Evolutionary conservation across 352 stramenopile species (phyloP), one percentile per base, ranked within the genome.

Genomic region (Pythium brassicae): DNA sequence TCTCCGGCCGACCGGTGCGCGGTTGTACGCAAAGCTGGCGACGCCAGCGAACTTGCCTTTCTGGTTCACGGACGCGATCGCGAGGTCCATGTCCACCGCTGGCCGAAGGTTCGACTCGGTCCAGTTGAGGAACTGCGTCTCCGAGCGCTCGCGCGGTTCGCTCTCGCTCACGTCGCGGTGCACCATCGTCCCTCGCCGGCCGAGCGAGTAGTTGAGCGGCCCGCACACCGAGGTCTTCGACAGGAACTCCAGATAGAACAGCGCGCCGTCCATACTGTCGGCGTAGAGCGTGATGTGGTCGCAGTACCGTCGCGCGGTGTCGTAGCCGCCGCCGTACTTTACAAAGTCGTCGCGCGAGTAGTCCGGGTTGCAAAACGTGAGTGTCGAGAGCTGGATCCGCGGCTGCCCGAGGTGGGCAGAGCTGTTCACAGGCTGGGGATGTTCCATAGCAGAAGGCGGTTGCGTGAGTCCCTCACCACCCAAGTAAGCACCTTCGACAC

Each of bases 281-380:
- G 78, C 84, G 29, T 92, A 83, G 0, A 96, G 53, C 20, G 84
- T 94, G 40, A 96, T 85, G 42, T 77, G 69, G 22, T 68, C 59
- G 50, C 73, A 86, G 27, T 90, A 82, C 23, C 66, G 69, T 11
- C 76, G 78, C 10, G 83, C 65, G 2, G 68, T 63, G 29, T 77
- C 67, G 53, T 90, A 95, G 0, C 57, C 68, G 46, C 76, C 76
- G 15, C 68, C 76, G 40, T 74, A 69, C 32, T 83, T 68, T 2
- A 73, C 64, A 55, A 94, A 95, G 37, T 81, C 74, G 22, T 75
- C 59, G 12, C 83, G 61, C 9, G 83, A 71, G 55, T 90, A 95
- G 59, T 94, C 84, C 4, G 84, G 80, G 45, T 95, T 94, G 22
- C 74, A 72, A 25, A 95, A 78, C 5, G 73, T 94, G 6, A 95